phyloP scores from a whole-genome alignment of 169 alveolate genomes.

The Condylostoma magnum region DNA sequence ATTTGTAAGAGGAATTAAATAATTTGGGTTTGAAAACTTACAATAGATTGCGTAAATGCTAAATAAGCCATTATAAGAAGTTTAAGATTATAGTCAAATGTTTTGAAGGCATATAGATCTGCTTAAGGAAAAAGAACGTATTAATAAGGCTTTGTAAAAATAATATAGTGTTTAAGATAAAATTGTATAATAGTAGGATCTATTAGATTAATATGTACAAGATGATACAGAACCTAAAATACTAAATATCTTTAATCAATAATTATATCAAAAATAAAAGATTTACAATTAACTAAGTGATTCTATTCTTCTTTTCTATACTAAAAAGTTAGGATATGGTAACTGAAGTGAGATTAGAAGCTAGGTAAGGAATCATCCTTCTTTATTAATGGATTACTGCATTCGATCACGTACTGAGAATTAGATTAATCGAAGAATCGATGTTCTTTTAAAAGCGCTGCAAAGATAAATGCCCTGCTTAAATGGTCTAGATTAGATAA shows the following conservation, averaged over 20 bases:
- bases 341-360: too few species aligned
- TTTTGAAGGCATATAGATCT: constrained; percentile 74
- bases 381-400: too few species aligned
- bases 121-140: constrained; percentile 68
- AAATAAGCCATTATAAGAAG: constrained; percentile 66
- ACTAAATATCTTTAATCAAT: constrained; percentile 64
- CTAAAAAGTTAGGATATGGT: constrained; percentile 73
- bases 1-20: constrained; percentile 68
- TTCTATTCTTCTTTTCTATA: constrained; percentile 65
- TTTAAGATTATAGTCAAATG: constrained; percentile 61
- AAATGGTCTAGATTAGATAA: too few species aligned
- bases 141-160: constrained; percentile 69
- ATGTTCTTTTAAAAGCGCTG: too few species aligned
- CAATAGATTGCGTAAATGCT: constrained; percentile 56
- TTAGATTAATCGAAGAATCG: too few species aligned
- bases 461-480: too few species aligned
- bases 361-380: too few species aligned
- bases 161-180: constrained; percentile 63
- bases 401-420: too few species aligned
- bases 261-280: constrained; percentile 70
- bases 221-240: constrained; percentile 58
- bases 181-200: constrained; percentile 52
- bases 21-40: constrained; percentile 66
- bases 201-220: constrained; percentile 46
- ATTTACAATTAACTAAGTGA: constrained; percentile 74